A percentile compares a stretch with the other conserved stretches of the same genome.
Conservation (phyloP, 2,329 filamentous ascomycete species). For the Cryoendolithus antarcticus region DNA sequence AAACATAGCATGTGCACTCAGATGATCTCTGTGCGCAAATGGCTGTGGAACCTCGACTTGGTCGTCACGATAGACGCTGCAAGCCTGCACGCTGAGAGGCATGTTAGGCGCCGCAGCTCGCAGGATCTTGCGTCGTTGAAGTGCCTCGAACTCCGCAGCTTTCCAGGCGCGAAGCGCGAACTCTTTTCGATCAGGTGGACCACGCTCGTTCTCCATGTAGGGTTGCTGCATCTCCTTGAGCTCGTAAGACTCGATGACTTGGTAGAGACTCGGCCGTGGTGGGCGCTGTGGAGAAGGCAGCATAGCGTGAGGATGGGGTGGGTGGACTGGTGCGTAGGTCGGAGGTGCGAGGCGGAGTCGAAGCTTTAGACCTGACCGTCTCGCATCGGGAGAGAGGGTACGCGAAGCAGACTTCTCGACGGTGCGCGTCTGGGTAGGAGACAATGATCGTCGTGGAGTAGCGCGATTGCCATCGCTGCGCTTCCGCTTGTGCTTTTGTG, state of each 20-base stretch:
- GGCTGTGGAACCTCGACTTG: constrained; percentile 63
- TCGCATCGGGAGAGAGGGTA: constrained; percentile 11
- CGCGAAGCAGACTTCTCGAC: constrained; percentile 8
- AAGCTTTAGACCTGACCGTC: constrained; percentile 16
- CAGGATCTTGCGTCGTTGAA: constrained; percentile 43
- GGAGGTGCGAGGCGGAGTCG: constrained; percentile 12
- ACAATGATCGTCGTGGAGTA: constrained; percentile 4
- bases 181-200: constrained; percentile 15
- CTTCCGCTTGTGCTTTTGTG: constrained; percentile 12
- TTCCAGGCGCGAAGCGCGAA: constrained; percentile 13
- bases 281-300: constrained; percentile 15
- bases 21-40: constrained; percentile 79
- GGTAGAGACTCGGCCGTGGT: constrained; percentile 18
- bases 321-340: constrained; percentile 8
- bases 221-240: constrained; percentile 22
- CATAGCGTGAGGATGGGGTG: constrained; percentile 21
- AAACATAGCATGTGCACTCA: constrained; percentile 65
- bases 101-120: constrained; percentile 64
- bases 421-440: constrained; percentile 12
- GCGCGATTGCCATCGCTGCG: constrained; percentile 6
- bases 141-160: constrained; percentile 17
- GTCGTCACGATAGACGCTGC: constrained; percentile 42
- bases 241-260: constrained; percentile 22
- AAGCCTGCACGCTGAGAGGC: constrained; percentile 51
- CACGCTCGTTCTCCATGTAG: constrained; percentile 19